Base-by-base conservation (phyloP, 2,329 filamentous ascomycete genomes). In the Calonectria henricotiae region DNA sequence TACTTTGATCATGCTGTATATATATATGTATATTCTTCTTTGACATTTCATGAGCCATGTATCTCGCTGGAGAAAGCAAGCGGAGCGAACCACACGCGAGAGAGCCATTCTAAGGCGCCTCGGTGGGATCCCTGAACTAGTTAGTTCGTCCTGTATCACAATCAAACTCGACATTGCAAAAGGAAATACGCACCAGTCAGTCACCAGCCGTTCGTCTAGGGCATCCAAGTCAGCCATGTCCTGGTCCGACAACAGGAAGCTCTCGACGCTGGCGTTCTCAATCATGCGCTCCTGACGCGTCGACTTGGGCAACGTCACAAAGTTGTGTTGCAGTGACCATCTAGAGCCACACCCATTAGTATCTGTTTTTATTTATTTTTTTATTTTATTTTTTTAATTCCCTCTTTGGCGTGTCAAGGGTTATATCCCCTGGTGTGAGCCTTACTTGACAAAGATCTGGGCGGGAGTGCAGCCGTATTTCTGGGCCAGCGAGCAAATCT, bases 301-400 rank as follows among this genome's bases (percentile, higher is more conserved):
- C 79, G 92, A 94, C 86, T 96, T 95, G 5, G 93, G 93, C 71
- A 95, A 83, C 5, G 92, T 90, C 51, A 94, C 89, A 76, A 91
- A 91, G 41, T 89, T 90, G 78, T 94, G 89, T 80, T 96, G 93
- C 73, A 96, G 81, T 65, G 90, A 92, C 94, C 94, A 96, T 66
- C 93, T 88, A 54, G 0, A 13, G 0, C 30, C 43, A 39, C 8
- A 13, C 5, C 1, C 4, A 20, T 75, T 15, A 77, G 58, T 17
- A 4, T 15, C 0, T 37, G 3, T 37, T 37, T 13, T 37, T 37
- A 11, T 37, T 15, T 1, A n/a, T 20, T 20, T 20, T 20, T 20
- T 20, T 20, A n/a, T n/a, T n/a, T n/a, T n/a, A n/a, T 20, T 20
- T 20, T 20, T 20, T 20, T 20, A 20, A 20, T 20, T 20, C 20